A percentile compares a stretch with the other conserved stretches of the same genome.
These are phyloP conservation scores for Geotrichum aggregatum DNA, from an alignment of 1,139 yeast species.

Conservation along the genomic window DNA sequence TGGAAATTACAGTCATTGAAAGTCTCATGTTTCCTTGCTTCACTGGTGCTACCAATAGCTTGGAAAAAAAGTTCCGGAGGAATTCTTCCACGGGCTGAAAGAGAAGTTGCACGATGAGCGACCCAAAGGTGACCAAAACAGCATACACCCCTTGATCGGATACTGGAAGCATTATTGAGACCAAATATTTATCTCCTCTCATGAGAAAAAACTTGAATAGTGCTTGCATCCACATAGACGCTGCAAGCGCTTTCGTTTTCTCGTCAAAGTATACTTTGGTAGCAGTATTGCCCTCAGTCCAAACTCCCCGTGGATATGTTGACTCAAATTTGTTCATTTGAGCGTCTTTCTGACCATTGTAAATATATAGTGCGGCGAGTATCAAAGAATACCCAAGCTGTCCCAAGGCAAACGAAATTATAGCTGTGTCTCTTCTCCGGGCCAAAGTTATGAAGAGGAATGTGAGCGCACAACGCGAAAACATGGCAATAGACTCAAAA, in stretches of 20 bases:
- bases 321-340: constrained; percentile 17
- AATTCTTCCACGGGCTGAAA: constrained; percentile 91
- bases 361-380: constrained; percentile 37
- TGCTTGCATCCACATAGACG: constrained; percentile 67
- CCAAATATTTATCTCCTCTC: constrained; percentile 82
- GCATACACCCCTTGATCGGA: constrained; percentile 88
- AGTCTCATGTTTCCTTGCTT: constrained; percentile 36
- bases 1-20: constrained; percentile 48
- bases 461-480: constrained; percentile 58
- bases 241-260: constrained; percentile 34
- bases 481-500: constrained; percentile 58
- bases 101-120: constrained; percentile 74
- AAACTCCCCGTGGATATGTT: constrained; percentile 17
- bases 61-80: constrained; percentile 55
- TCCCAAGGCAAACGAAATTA: constrained; percentile 70
- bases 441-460: constrained; percentile 45
- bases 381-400: constrained; percentile 63
- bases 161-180: constrained; percentile 63
- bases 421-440: constrained; percentile 40
- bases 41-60: constrained; percentile 14
- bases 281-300: constrained; percentile 16
- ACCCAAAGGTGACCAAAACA: constrained; percentile 81
- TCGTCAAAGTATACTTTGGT: constrained; percentile 29
- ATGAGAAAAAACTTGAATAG: constrained; percentile 80
- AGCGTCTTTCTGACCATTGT: constrained; percentile 17